Evolutionary conservation across 495 filamentous ascomycete species (phyloP), one percentile per base, ranked within the genome.

Genomic region (Xylaria castorea): DNA sequence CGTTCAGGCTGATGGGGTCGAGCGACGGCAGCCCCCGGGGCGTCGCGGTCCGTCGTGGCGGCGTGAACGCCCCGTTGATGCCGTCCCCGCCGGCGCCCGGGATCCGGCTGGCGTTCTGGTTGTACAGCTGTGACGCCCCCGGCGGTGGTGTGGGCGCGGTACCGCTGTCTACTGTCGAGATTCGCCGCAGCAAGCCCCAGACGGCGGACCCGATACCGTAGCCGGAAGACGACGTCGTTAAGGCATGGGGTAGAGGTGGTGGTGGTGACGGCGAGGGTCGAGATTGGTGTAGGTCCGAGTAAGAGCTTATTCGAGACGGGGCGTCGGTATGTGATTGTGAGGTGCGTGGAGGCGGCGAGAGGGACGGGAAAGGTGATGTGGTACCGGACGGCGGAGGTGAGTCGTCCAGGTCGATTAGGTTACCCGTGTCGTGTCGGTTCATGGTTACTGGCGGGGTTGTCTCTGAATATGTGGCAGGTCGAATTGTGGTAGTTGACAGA

Each of bases 1-100:
- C 85, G 11, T 66, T 70, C 40, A 87, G 75, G 53, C 73, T 62
- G n/a, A 87, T 60, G 3, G 85, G 85, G 61, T 85, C 84, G 36
- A 86, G 80, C 46, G 83, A 83, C 34, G 83, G 84, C 9, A 80
- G 80, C 9, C 78, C 77, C 62, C 84, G 80, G 7, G 82, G 83
- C 12, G 83, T 83, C 0, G 79, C 73, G 0, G 81, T 79, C 36
- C 81, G 75, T 14, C 78, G 70, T 3, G 75, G 82, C 9, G 83
- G 81, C 18, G 75, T 79, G 77, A 82, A 83, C n/a, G 79, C 80
- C n/a, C 79, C 80, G 66, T 81, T 78, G 34, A 84, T 64, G 68
- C 83, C 83, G 69, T 82, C 81, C 5, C 76, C 75, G 16, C 71
- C 69, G 14, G 53, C 40, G 16, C 38, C 30, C 1, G 46, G 48